Conservation (phyloP, 495 filamentous ascomycete species). For the Penicillium daleae region DNA sequence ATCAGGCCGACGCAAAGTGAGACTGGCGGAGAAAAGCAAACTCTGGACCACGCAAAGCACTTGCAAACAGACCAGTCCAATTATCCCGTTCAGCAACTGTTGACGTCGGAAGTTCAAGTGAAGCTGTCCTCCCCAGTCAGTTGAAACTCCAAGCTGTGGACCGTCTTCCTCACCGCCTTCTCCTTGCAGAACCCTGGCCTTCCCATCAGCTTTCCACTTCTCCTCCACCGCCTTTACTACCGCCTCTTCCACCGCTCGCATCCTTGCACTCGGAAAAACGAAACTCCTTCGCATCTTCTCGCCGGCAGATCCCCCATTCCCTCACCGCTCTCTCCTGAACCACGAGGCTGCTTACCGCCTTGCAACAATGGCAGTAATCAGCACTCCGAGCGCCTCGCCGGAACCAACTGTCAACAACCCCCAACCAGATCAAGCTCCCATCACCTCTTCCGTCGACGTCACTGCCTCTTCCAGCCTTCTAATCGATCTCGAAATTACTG, state of each 20-base stretch:
- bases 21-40: neutral
- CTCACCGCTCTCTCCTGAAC: neutral
- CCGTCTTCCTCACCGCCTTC: constrained; percentile 29
- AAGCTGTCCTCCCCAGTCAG: constrained; percentile 23
- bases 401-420: constrained; percentile 35
- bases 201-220: too few relatives aligned
- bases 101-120: constrained; percentile 5
- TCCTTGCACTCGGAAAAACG: neutral
- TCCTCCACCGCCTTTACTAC: neutral
- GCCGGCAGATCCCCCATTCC: neutral
- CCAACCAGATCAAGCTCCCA: constrained; percentile 8
- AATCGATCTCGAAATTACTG: neutral
- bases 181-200: neutral
- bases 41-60: neutral
- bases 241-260: neutral
- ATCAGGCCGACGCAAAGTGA: neutral
- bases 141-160: constrained; percentile 27
- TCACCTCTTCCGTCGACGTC: constrained; percentile 17
- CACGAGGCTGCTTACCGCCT: neutral
- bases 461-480: neutral
- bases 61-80: neutral
- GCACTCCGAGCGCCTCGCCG: constrained; percentile 29
- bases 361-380: constrained; percentile 31
- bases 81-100: constrained; percentile 4
- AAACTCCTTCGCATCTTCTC: too few relatives aligned